phyloP scores from a whole-genome alignment of 2,329 filamentous ascomycete genomes.

The Trichoderma sp. region DNA sequence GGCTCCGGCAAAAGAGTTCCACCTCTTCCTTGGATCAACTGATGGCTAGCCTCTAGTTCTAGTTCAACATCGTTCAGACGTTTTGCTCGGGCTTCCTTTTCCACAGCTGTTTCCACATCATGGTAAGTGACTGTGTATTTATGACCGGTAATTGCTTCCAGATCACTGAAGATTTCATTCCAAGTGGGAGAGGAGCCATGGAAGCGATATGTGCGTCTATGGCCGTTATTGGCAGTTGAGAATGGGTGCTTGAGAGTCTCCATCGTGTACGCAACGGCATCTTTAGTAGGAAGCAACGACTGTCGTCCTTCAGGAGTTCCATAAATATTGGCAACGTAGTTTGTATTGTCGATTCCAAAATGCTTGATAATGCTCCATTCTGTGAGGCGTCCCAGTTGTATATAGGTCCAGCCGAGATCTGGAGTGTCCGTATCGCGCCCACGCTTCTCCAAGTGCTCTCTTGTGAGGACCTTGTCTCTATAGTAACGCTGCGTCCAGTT shows the following conservation, averaged over 20 bases:
- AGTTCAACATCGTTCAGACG: neutral
- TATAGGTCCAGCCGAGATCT: slow-evolving; percentile 4
- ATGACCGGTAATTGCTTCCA: neutral
- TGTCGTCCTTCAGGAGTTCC: neutral
- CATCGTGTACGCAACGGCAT: neutral
- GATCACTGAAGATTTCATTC: neutral
- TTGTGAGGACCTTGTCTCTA: neutral
- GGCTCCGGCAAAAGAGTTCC: neutral
- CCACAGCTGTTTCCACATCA: neutral
- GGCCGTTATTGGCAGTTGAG: neutral
- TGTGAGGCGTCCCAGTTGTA: slow-evolving; percentile 2
- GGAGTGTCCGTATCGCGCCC: neutral
- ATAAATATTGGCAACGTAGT: neutral
- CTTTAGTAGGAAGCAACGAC: neutral
- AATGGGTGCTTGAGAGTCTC: neutral
- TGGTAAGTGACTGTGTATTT: neutral
- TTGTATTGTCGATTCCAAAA: slow-evolving; percentile 1
- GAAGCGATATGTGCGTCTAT: neutral
- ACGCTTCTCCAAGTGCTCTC: slow-evolving; percentile 1
- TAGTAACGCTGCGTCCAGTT: slow-evolving; percentile 13
- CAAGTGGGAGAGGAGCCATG: neutral
- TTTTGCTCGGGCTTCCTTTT: neutral
- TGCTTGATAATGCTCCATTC: slow-evolving; percentile 4
- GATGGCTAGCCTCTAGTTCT: slow-evolving; percentile 7
- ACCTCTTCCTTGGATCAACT: slow-evolving; percentile 1